A percentile compares a stretch with the other conserved stretches of the same genome.
Conservation (phyloP, 768 basidiomycete genomes). For the Suillus plorans region DNA sequence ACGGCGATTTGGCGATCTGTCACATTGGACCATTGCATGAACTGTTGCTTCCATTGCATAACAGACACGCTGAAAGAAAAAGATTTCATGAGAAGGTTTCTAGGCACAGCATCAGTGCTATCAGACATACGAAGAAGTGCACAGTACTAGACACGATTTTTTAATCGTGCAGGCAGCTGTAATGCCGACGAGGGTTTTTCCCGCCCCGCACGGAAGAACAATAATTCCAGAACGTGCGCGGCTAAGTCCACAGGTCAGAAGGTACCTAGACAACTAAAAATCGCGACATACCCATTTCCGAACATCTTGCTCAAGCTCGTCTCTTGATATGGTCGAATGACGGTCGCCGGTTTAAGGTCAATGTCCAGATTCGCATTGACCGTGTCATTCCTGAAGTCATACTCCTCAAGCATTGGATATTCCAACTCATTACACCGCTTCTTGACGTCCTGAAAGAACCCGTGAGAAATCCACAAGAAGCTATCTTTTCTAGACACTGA, state of each 20-base stretch:
- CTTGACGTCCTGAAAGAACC: conserved; percentile 75
- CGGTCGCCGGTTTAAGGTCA: conserved; percentile 95
- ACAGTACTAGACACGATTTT: conserved; percentile 95
- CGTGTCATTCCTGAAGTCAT: conserved; percentile 97
- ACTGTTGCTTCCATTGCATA: conserved; percentile 99
- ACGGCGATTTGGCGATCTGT: conserved; percentile 95
- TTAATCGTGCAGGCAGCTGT: conserved; percentile 99
- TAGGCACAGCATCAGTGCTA: not conserved
- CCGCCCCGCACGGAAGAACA: conserved; percentile 96
- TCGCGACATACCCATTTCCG: conserved; percentile 77
- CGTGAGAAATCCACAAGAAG: conserved; percentile 2
- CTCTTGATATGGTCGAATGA: conserved; percentile 98
- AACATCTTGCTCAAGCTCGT: conserved; percentile 99
- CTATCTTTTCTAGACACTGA: conserved; percentile 32
- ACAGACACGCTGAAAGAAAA: conserved; percentile 68
- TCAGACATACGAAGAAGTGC: conserved; percentile 88
- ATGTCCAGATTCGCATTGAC: conserved; percentile 97
- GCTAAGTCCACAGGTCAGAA: conserved; percentile 39
- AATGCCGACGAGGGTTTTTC: conserved; percentile 99
- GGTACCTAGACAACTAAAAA: not conserved
- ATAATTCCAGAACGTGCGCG: conserved; percentile 98
- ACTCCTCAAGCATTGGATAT: conserved; percentile 98
- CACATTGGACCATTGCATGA: conserved; percentile 98
- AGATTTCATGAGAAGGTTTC: not conserved
- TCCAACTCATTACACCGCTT: conserved; percentile 95